phyloP scores from a whole-genome alignment of 768 basidiomycete genomes.

The Tulasnella sp. region DNA sequence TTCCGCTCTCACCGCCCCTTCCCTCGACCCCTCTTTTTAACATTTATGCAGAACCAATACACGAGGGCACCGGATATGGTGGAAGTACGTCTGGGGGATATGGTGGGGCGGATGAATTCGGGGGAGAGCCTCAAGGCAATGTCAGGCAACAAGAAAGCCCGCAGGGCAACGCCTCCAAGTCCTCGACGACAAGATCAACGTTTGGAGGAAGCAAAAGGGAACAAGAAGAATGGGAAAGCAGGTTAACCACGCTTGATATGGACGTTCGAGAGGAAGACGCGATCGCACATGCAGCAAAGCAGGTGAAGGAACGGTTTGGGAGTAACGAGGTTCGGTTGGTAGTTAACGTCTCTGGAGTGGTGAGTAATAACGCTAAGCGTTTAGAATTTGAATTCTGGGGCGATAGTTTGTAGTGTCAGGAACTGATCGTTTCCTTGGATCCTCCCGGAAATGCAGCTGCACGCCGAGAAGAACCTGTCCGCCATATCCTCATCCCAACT shows the following conservation, averaged over 20 bases:
- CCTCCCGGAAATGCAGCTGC: constrained; percentile 36
- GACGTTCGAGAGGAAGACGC: constrained; percentile 39
- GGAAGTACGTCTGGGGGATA: background rate
- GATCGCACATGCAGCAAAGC: constrained; percentile 39
- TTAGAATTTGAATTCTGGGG: background rate
- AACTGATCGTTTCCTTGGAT: background rate
- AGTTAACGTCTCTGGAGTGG: constrained; percentile 42
- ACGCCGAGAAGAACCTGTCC: constrained; percentile 43
- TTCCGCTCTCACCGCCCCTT: background rate
- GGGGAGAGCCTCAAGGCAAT: constrained; percentile 2
- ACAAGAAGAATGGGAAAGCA: constrained; percentile 20
- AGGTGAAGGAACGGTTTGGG: constrained; percentile 38
- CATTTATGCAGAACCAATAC: background rate
- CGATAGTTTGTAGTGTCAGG: background rate
- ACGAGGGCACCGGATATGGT: constrained; percentile 2
- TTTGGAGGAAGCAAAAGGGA: background rate
- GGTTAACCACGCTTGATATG: constrained; percentile 38
- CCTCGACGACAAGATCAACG: background rate
- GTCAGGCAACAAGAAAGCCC: background rate
- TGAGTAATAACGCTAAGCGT: constrained; percentile 33
- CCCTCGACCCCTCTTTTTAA: background rate
- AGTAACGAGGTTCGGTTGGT: constrained; percentile 38
- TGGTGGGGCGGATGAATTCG: background rate
- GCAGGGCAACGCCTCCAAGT: background rate
- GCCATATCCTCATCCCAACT: constrained; percentile 36